Evolutionary conservation across 148 eudicot species (phyloP), one percentile per base, ranked within the genome.

Genomic region (Camellia sinensis): DNA sequence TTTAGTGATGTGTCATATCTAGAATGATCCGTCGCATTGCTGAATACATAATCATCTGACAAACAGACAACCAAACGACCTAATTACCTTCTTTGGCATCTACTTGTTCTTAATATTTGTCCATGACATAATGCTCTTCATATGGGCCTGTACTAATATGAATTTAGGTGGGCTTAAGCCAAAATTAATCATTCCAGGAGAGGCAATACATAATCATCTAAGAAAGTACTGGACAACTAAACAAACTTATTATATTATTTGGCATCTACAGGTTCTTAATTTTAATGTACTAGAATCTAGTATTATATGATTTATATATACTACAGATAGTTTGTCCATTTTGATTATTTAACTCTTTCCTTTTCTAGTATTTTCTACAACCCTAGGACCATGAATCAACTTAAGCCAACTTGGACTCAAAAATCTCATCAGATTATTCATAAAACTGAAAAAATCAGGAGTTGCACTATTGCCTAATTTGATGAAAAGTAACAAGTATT

Each of bases 301-400:
- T 54, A 12, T 2, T 7, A 12, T 6, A 54, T 62, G 21, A 5
- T 19, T 62, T 19, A 4, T 17, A 0, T 62, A 0, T 3, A 4
- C 4, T 62, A 62, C 3, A 62, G 3, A 17, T 17, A 1, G n/a
- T 4, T 62, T 62, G 22, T 17, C 9, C 22, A 62, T 17, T 62
- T 62, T 62, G 21, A 4, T 41, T 0, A 14, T 12, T 44, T 44
- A 21, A 2, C 67, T 18, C 8, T 21, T 63, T 19, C 74, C 74
- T 29, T 29, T 57, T 73, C 64, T 40, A 37, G 76, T 56, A 54
- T 53, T 15, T 73, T 73, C 64, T 37, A 73, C 22, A 15, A 56
- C 76, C 21, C 63, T 56, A 6, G 13, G 17, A 15, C 63, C 1
- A 4, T 54, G 22, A 73, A 54, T 53, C 63, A 73, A 3, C 44